A percentile compares a stretch with the other conserved stretches of the same genome.
Conservation (phyloP, 441 rosid species). For the Breynia disticha region DNA sequence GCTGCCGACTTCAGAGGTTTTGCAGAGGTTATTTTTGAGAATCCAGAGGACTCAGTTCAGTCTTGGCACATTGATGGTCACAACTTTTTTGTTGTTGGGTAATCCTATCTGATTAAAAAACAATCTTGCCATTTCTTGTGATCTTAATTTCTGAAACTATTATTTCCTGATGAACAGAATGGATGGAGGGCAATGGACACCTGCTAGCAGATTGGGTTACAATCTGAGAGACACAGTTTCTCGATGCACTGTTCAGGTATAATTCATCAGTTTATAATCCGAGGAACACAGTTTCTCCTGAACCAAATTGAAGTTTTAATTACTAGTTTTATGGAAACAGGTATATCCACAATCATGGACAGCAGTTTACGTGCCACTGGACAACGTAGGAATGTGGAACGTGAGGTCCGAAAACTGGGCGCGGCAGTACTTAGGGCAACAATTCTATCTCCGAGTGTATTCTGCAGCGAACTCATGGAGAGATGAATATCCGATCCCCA, state of each 20-base stretch:
- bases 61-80: constrained; percentile 73
- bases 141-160: neutral
- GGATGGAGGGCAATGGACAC: constrained; percentile 70
- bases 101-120: constrained; percentile 6
- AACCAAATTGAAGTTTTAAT: no score
- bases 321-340: constrained; percentile 23
- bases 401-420: constrained; percentile 68
- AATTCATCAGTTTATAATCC: neutral
- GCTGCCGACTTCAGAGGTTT: constrained; percentile 50
- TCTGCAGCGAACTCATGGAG: constrained; percentile 53
- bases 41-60: constrained; percentile 48
- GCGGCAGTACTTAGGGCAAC: constrained; percentile 70
- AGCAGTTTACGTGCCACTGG: constrained; percentile 57
- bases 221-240: constrained; percentile 59
- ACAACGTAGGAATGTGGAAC: constrained; percentile 90
- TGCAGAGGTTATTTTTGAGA: constrained; percentile 55
- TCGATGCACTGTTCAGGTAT: constrained; percentile 68
- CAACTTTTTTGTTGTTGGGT: constrained; percentile 61
- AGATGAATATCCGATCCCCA: constrained; percentile 68
- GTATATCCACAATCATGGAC: constrained; percentile 91
- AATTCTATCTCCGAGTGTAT: constrained; percentile 59
- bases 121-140: neutral
- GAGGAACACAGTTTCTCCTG: no score
- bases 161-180: constrained; percentile 33
- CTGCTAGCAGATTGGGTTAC: constrained; percentile 42